phyloP scores from a whole-genome alignment of 805 yeast genomes.

The Candida manassasensis region DNA sequence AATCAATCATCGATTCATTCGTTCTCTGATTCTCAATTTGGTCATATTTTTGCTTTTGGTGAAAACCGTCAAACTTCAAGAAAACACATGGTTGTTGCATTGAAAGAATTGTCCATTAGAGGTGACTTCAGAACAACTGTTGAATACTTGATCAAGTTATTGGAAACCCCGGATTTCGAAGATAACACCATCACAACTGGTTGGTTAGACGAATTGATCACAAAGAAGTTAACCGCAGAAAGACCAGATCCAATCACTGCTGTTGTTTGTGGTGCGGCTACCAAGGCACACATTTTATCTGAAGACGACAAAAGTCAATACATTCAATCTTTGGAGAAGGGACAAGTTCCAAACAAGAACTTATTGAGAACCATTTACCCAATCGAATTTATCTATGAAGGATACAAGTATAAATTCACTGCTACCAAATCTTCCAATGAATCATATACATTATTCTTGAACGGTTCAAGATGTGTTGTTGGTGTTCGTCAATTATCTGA shows the following conservation, averaged over 20 bases:
- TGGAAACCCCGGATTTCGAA: slow-evolving; percentile 96
- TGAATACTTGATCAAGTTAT: slow-evolving; percentile 88
- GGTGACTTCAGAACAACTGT: slow-evolving; percentile 99
- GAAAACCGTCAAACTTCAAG: slow-evolving; percentile 97
- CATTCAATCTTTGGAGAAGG: slow-evolving; percentile 77
- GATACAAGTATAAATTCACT: slow-evolving; percentile 87
- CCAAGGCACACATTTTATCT: slow-evolving; percentile 84
- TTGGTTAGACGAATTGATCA: slow-evolving; percentile 95
- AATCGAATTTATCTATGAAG: slow-evolving; percentile 93
- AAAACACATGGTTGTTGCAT: slow-evolving; percentile 98
- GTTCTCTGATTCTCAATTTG: slow-evolving; percentile 97
- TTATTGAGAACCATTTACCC: slow-evolving; percentile 83
- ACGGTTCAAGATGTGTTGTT: slow-evolving; percentile 86
- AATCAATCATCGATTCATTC: slow-evolving; percentile 97
- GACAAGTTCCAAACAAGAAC: slow-evolving; percentile 87
- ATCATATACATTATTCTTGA: slow-evolving; percentile 81
- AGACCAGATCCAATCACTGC: slow-evolving; percentile 92
- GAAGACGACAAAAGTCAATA: slow-evolving; percentile 68
- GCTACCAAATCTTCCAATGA: slow-evolving; percentile 90
- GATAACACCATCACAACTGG: slow-evolving; percentile 97
- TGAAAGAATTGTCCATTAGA: slow-evolving; percentile 92
- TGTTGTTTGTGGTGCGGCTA: slow-evolving; percentile 94
- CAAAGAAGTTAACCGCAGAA: slow-evolving; percentile 92
- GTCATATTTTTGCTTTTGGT: slow-evolving; percentile 98
- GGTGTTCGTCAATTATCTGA: slow-evolving; percentile 87